Percentiles rank a stretch among this genome's conserved stretches.
Conservation (phyloP, 2,329 filamentous ascomycete species). For the Onygenales sp. region DNA sequence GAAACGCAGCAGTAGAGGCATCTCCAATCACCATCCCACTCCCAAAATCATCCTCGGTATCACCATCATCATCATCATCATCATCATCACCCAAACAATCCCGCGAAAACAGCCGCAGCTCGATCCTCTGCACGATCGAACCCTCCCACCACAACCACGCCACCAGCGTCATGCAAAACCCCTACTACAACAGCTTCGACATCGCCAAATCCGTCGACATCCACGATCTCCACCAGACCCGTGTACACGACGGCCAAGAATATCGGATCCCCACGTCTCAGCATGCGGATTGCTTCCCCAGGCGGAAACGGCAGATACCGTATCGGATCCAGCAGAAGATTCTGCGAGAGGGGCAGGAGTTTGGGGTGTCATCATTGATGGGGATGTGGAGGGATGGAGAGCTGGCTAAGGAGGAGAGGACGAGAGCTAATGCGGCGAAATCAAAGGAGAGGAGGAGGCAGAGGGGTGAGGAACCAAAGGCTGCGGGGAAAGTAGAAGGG, state of each 20-base stretch:
- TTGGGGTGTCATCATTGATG: conserved; percentile 20
- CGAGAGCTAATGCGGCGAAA: too few species aligned
- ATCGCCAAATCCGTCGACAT: conserved; percentile 17
- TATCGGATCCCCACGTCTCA: conserved; percentile 16
- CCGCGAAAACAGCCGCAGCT: background rate
- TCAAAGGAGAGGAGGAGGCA: background rate
- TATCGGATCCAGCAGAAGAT: conserved; percentile 14
- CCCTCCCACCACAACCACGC: conserved; percentile 21
- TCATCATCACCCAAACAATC: background rate
- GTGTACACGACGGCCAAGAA: too few species aligned
- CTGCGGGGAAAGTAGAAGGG: too few species aligned
- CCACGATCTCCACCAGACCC: conserved; percentile 19
- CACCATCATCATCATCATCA: too few species aligned
- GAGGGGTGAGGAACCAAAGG: background rate
- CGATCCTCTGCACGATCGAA: conserved; percentile 17
- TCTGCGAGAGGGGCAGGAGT: conserved; percentile 11
- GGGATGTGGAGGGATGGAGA: conserved; percentile 16
- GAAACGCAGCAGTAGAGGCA: background rate
- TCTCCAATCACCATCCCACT: conserved; percentile 10
- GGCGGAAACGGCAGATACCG: conserved; percentile 16
- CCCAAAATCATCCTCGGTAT: background rate
- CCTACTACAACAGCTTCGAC: conserved; percentile 21
- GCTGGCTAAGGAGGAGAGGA: background rate
- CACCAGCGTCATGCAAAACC: conserved; percentile 20
- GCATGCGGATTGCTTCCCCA: conserved; percentile 23